Base-by-base conservation (phyloP, 139 green algal species). In the Astrephomene gubernaculifera region DNA sequence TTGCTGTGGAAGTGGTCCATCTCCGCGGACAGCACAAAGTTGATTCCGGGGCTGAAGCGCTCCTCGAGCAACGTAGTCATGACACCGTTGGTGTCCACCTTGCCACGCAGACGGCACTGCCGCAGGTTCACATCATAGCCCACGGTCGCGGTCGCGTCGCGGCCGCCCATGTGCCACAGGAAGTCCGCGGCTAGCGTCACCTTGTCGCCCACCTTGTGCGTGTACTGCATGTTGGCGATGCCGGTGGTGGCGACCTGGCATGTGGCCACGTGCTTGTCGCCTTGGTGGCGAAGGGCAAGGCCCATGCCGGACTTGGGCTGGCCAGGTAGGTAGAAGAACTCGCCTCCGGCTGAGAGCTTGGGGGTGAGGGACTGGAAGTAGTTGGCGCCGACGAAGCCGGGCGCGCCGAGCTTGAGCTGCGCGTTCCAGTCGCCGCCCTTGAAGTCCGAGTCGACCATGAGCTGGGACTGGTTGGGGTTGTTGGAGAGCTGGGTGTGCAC, bases 41-140 rank as follows among this genome's bases (percentile, higher is more conserved):
- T 99, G 73, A 99, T 96, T 31, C 97, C 97, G 36, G 97, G 92
- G 41, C 96, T 98, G 73, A 99, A 89, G 25, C 96, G 89, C 92
- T 99, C 97, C 89, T 99, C 98, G 52, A 99, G 76, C 71, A 94
- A 96, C 12, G 95, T 94, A 12, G 86, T 93, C 33, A 99, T 91
- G 33, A 95, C 87, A 33, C 94, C 95, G 83, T 95, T 96, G 63
- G 91, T 94, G 90, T 97, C 95, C 10, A 87, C 70, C 84, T 85
- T 70, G 45, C 95, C 94, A 25, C 95, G 85, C 81, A 98, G 89
- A 14, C 95, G 84, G 83, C 91, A 94, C 88, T 96, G 94, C 68
- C 96, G 90, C 72, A 99, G 91, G 43, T 95, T 96, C 87, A 98
- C 98, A 90, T 99, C 97, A 74, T 99, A 99, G n/a, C 97, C 97